These are phyloP conservation scores for Viola pubescens DNA, from an alignment of 441 rosid species.

Conservation along the genomic window DNA sequence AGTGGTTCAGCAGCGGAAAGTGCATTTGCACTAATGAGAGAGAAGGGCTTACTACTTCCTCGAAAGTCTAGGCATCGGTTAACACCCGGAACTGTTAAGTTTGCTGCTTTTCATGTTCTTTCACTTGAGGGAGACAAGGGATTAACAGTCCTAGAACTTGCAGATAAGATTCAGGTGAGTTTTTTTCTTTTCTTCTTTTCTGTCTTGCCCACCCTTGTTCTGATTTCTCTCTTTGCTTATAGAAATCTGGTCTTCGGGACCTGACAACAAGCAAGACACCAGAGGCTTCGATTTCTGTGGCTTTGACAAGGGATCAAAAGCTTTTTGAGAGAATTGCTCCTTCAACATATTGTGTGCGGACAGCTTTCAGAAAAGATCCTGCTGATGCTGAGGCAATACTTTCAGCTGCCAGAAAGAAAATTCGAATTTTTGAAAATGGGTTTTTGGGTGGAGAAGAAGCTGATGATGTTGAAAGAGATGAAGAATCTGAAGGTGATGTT, in stretches of 20 bases:
- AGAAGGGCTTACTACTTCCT: conserved; percentile 82
- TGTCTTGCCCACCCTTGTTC: not conserved
- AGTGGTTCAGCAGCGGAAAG: conserved; percentile 96
- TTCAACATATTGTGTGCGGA: conserved; percentile 91
- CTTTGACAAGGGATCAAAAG: conserved; percentile 94
- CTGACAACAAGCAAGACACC: conserved; percentile 98
- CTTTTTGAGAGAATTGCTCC: conserved; percentile 99
- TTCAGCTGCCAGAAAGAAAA: conserved; percentile 83
- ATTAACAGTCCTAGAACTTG: conserved; percentile 83
- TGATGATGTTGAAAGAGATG: conserved; percentile 92
- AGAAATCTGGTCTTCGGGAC: conserved; percentile 99
- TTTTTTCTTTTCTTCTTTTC: conserved; percentile 2
- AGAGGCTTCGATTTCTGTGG: conserved; percentile 99
- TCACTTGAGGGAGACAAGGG: conserved; percentile 97
- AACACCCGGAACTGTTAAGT: conserved; percentile 99
- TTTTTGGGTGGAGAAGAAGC: conserved; percentile 76
- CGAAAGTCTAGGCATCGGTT: conserved; percentile 96
- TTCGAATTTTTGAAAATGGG: conserved; percentile 80
- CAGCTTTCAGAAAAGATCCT: conserved; percentile 92
- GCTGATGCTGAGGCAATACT: conserved; percentile 91
- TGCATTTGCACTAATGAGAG: conserved; percentile 92
- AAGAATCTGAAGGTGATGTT: conserved; percentile 79
- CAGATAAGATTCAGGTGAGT: conserved; percentile 91
- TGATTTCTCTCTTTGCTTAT: conserved; percentile 7
- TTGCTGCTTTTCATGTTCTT: conserved; percentile 99